Base-by-base conservation (phyloP, 2,329 filamentous ascomycete species). In the Apiospora koreana region DNA sequence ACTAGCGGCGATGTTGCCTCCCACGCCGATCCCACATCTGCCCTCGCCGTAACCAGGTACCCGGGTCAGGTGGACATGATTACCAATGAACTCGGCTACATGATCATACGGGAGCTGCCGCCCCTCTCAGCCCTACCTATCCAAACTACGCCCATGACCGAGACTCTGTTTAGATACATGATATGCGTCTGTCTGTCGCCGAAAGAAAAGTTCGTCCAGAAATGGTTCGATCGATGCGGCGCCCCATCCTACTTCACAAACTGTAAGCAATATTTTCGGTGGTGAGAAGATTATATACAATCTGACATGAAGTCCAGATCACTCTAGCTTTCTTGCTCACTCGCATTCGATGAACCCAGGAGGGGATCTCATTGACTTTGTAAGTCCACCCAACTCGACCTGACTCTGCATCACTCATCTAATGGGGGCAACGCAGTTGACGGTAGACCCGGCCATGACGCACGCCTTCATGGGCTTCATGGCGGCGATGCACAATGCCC, bases 401-500 rank as follows among this genome's bases (percentile, higher is more conserved):
- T 3, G 2, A 14, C 9, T 9, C n/a, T 28, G 12, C 38, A 31
- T 31, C 41, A 16, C 45, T 69, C 68, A 74, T 38, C 54, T 25
- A 18, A 28, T 21, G 46, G 10, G n/a, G 46, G 14, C 25, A 3
- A 10, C 14, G 41, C 35, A 80, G 78, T 74, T 80, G 42, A 76
- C 78, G 68, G 72, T 80, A 8, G 78, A 80, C 65, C 74, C 76
- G 25, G 70, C 78, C 21, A 78, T 78, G 48, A 77, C 77, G 9
- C 78, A 80, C 69, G 76, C 77, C 42, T 80, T 80, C 65, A 76
- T 80, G 73, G 78, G 77, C 6, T 74, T 78, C 71, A 73, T 79
- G 35, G 78, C 78, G 16, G 78, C 77, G n/a, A 79, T 80, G 77
- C 78, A 80, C 48, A 79, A 79, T 67, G 75, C 78, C 12, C 74